Evolutionary conservation across 306 rosid species (phyloP), one percentile per base, ranked within the genome.

Genomic region (Gastrolobium villosum): DNA sequence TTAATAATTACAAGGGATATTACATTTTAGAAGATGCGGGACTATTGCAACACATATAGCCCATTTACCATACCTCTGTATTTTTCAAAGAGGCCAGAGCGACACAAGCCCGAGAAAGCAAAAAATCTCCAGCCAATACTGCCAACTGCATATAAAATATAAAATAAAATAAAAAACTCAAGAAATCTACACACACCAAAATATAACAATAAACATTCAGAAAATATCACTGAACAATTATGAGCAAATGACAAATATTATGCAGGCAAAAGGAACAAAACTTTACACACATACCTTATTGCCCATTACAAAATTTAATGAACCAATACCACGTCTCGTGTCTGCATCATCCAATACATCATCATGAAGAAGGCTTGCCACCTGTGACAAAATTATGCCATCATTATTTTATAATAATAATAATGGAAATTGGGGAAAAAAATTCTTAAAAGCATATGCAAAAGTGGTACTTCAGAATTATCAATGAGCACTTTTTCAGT

Each of bases 321-420:
- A 93, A 66, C 94, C 81, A 82, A 93, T 81, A 68, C 98, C 99
- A 56, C 99, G 97, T 80, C 99, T 88, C 43, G 97, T 95, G 60
- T 92, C 97, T 45, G 99, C 99, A 75, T 95, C 99, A 81, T 95
- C 99, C 89, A 95, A 85, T 39, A 95, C 99, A 81, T 95, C 99
- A 84, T 95, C 99, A 13, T 95, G 99, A 80, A 95, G 93, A 84
- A 95, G 99, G 84, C 98, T 95, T 54, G 99, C 98, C 81, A 95
- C 99, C 98, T 95, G 80, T 13, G 49, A 67, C 52, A 78, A 80
- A 14, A 35, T 75, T 46, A 77, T 54, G 54, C 59, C 32, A 52
- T 59, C 39, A 61, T 67, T 72, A 68, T 46, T 54, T 64, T n/a
- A 48, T 77, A 55, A 77, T 54, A 49, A 8, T 69, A 43, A 26